Evolutionary conservation across 1,139 yeast genomes (phyloP).

Genomic region (Yamadazyma sp.): DNA sequence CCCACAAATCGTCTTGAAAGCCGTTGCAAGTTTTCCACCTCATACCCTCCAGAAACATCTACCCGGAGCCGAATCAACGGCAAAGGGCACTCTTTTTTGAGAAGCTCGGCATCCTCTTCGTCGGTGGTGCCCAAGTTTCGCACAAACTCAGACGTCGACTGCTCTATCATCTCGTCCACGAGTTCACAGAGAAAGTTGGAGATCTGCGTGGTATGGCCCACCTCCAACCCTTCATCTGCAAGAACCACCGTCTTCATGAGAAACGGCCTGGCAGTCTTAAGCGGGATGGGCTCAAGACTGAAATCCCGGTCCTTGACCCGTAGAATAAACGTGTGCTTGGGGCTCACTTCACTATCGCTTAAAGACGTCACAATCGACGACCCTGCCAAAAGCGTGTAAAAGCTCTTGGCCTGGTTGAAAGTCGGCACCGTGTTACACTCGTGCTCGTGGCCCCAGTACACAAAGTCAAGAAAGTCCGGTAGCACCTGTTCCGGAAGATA

Average conservation of each 20-base stretch:
- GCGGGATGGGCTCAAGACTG: conserved; percentile 60
- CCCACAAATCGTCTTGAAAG: conserved; percentile 92
- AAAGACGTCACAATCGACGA: conserved; percentile 92
- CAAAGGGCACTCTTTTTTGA: conserved; percentile 43
- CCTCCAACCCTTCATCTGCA: conserved; percentile 52
- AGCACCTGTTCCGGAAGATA: conserved; percentile 81
- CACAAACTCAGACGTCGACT: conserved; percentile 55
- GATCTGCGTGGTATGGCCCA: conserved; percentile 65
- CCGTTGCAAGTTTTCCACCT: conserved; percentile 86
- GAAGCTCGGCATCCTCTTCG: conserved; percentile 5
- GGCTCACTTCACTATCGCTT: conserved; percentile 78
- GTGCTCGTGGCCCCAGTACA: conserved; percentile 98
- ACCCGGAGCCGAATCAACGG: conserved; percentile 83
- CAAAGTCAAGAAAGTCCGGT: conserved; percentile 77
- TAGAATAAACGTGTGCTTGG: conserved; percentile 72
- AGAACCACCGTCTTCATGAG: conserved; percentile 66
- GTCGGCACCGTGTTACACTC: conserved; percentile 80
- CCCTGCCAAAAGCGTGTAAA: conserved; percentile 88
- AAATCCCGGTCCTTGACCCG: conserved; percentile 61
- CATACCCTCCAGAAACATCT: conserved; percentile 87
- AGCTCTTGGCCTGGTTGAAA: conserved; percentile 64
- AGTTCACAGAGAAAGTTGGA: conserved; percentile 57
- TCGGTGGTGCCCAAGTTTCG: conserved; percentile 26
- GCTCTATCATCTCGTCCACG: conserved; percentile 64
- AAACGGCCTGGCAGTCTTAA: conserved; percentile 82